phyloP scores from a whole-genome alignment of 2,329 filamentous ascomycete genomes.

The Trichoderma brevicompactum region DNA sequence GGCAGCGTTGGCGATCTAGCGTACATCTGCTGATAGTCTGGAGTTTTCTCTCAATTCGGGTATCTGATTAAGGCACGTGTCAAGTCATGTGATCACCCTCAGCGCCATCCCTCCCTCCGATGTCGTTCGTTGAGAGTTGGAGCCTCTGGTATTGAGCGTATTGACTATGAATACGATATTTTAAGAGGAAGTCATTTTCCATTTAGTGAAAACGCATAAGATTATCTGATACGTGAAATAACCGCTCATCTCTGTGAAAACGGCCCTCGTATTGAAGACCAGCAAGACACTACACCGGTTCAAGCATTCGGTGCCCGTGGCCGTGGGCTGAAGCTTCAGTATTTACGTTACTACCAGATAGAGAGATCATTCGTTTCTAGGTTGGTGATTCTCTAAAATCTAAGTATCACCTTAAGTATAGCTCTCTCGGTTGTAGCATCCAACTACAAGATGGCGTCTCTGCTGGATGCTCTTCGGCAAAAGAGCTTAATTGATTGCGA shows the following conservation, averaged over 20 bases:
- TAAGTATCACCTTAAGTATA: neutral
- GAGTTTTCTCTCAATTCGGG: constrained; percentile 23
- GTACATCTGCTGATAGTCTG: constrained; percentile 17
- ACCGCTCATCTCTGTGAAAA: neutral
- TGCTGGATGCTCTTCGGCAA: constrained; percentile 38
- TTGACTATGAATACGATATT: neutral
- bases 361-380: no score
- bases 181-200: neutral
- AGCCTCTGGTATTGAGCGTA: neutral
- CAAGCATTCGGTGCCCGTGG: no score
- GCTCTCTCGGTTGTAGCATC: neutral
- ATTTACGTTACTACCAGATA: neutral
- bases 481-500: constrained; percentile 43
- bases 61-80: constrained; percentile 17
- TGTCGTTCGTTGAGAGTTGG: neutral
- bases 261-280: neutral
- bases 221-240: neutral
- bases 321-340: neutral
- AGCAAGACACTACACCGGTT: no score
- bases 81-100: constrained; percentile 16
- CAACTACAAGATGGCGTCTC: constrained; percentile 34
- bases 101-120: neutral
- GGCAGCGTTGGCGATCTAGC: constrained; percentile 11
- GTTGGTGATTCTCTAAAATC: no score
- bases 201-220: neutral